Evolutionary conservation across 768 basidiomycete genomes (phyloP), one percentile per base, ranked within the genome.

Genomic region (Xerocomus brunneocitrinus): DNA sequence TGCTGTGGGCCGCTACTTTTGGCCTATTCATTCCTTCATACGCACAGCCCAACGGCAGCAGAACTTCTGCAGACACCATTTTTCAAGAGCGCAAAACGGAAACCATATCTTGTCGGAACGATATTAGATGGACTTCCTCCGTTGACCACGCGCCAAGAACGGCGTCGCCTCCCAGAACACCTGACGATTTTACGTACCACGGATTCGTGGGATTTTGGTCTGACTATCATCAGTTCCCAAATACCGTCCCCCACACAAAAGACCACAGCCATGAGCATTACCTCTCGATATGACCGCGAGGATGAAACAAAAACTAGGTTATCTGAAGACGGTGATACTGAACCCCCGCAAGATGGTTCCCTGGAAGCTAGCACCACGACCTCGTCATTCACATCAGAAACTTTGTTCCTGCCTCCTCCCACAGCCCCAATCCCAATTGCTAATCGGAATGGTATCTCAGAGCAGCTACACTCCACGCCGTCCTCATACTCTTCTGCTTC

Each of bases 201-300:
- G 50, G 89, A 87, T 50, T 90, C 89, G 3, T 92, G 89, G 89
- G 89, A 92, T 64, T 92, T 92, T 66, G 66, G 77, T 24, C 55
- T 44, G 16, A 73, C 79, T 0, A 80, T 78, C 9, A 53, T 76
- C 10, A 66, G 73, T 54, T 76, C 77, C 6, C 73, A 70, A 14
- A 9, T 53, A 19, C 19, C 60, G 6, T 58, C 60, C 22, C 45
- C 56, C 8, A 39, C 36, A 22, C 58, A 48, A 16, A 60, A 51
- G 14, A 34, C 39, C 12, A 41, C 24, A 42, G 30, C 44, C 6
- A 41, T 53, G 43, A 57, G 42, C 27, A 41, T 48, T 30, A 10
- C 59, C 30, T 55, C 47, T 6, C 53, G 54, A 22, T 35, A 30
- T 32, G 42, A 56, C 2, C 22, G 47, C 19, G 54, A 56, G 32